phyloP scores from a whole-genome alignment of 257 asterid genomes.

The Ajuga chamaepitys region DNA sequence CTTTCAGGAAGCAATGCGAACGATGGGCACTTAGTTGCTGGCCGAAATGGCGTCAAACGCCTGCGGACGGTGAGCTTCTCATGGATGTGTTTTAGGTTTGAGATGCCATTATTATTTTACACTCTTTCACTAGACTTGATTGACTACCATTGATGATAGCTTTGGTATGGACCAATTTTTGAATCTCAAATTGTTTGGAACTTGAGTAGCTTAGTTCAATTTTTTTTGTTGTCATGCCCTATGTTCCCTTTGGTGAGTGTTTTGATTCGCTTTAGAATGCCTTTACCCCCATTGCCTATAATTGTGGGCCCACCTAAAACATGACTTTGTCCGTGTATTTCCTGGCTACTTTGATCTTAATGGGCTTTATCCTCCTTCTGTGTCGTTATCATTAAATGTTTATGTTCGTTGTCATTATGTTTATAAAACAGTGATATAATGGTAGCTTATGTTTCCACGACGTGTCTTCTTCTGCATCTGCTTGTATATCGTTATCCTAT shows the following conservation, averaged over 20 bases:
- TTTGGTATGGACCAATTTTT: conserved; percentile 9
- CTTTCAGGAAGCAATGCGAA: conserved; percentile 79
- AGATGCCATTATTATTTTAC: conserved; percentile 1
- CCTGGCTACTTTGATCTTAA: neutral
- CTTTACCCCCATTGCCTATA: neutral
- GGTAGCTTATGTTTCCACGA: neutral
- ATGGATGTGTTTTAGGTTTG: conserved; percentile 8
- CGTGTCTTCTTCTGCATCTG: neutral
- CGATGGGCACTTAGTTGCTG: conserved; percentile 95
- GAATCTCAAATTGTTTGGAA: neutral
- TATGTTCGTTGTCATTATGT: neutral
- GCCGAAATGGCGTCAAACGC: conserved; percentile 97
- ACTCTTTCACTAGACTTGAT: neutral
- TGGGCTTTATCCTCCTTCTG: neutral
- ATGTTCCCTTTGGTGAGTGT: conserved; percentile 3
- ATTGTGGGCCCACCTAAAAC: neutral
- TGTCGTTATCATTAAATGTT: neutral
- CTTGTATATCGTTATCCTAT: neutral
- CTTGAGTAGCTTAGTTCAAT: neutral
- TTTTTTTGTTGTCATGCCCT: conserved; percentile 1
- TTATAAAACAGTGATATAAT: neutral
- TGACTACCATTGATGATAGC: conserved; percentile 11
- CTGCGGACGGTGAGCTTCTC: conserved; percentile 77
- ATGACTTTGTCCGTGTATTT: neutral
- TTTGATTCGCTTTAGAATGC: neutral